Evolutionary conservation across 2,329 filamentous ascomycete genomes (phyloP), one percentile per base, ranked within the genome.

Genomic region (Parascedosporium putredinis): DNA sequence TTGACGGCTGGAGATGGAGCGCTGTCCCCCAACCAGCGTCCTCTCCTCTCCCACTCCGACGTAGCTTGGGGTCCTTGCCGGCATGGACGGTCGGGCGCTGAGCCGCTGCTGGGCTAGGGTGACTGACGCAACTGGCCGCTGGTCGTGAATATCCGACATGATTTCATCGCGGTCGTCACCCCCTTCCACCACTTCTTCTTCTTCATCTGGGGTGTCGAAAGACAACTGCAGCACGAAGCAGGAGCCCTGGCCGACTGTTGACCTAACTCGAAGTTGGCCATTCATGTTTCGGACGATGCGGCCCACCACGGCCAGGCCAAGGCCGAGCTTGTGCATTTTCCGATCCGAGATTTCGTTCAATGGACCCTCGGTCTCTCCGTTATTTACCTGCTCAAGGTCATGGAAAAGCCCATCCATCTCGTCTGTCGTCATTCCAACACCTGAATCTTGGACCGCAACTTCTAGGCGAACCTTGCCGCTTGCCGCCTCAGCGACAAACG

Each of bases 251-350:
- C 85, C 85, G 60, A 85, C 77, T 58, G 93, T 87, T 0, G 88
- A 95, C 58, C 89, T 91, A 1, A 95, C 68, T 2, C 88, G 80
- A 25, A 95, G 65, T 59, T 95, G 89, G 0, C 89, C 90, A 52
- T 91, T 84, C 86, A 95, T 93, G 59, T 89, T 95, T n/a, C 83
- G 79, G 27, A 95, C 75, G 31, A 88, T 87, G 33, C 89, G 79
- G 14, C 87, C 86, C n/a, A 95, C 89, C 10, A 94, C 74, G 0
- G 89, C 89, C n/a, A 95, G 73, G 0, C 89, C 90, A 8, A 95
- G 74, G 0, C 90, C 90, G 1, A 95, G 66, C 0, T 81, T 81
- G 45, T 68, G 65, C 16, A 62, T 53, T 18, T 68, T 56, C 36
- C 53, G 54, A 12, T 62, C 50, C 48, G 64, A 59, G 2, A 63